phyloP scores from a whole-genome alignment of 2,329 filamentous ascomycete species.

The Penicillium vulpinum region DNA sequence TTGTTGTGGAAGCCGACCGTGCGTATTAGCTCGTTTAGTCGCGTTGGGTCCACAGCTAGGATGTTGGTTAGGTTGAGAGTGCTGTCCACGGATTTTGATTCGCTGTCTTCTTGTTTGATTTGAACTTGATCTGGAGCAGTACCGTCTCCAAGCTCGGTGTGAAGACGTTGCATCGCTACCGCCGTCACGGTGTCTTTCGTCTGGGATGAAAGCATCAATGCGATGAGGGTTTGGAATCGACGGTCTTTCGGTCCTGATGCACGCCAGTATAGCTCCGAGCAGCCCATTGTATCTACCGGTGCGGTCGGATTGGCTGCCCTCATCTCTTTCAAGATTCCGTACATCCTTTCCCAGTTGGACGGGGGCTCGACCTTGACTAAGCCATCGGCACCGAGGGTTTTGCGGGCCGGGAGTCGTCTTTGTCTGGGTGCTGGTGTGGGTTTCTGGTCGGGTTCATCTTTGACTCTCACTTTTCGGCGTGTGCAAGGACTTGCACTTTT shows the following conservation, averaged over 20 bases:
- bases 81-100: slow-evolving; percentile 38
- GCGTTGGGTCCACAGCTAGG: slow-evolving; percentile 65
- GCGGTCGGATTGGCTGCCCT: slow-evolving; percentile 65
- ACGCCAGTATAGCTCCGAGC: slow-evolving; percentile 56
- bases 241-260: slow-evolving; percentile 54
- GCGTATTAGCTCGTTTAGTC: slow-evolving; percentile 72
- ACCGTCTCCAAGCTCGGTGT: slow-evolving; percentile 63
- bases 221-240: slow-evolving; percentile 81
- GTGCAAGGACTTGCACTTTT: slow-evolving; percentile 11
- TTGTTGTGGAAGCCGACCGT: slow-evolving; percentile 93
- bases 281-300: slow-evolving; percentile 97
- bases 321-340: slow-evolving; percentile 76
- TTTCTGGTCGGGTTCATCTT: slow-evolving; percentile 27
- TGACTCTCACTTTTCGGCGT: slow-evolving; percentile 26
- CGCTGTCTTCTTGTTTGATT: slow-evolving; percentile 25
- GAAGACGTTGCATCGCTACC: slow-evolving; percentile 75
- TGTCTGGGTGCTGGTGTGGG: slow-evolving; percentile 32
- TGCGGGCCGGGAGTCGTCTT: slow-evolving; percentile 44
- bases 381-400: slow-evolving; percentile 41
- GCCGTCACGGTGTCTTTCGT: slow-evolving; percentile 92
- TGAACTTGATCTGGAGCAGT: slow-evolving; percentile 15
- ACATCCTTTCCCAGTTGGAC: slow-evolving; percentile 80
- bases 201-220: slow-evolving; percentile 88
- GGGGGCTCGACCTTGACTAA: slow-evolving; percentile 57
- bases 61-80: slow-evolving; percentile 74